These are phyloP conservation scores for Diaporthe velutina DNA, from an alignment of 2,329 filamentous ascomycete species.

Conservation along the genomic window DNA sequence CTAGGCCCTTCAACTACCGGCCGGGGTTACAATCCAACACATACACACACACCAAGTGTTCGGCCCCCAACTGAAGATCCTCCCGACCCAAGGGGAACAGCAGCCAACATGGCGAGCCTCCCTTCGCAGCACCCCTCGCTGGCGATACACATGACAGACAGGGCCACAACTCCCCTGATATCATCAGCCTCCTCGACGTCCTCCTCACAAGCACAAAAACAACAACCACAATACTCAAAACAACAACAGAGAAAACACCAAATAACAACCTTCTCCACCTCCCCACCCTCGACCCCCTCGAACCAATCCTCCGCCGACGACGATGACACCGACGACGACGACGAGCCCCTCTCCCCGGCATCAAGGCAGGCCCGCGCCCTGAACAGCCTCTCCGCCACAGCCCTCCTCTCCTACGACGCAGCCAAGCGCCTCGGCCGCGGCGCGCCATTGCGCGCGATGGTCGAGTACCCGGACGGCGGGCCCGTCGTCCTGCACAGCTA, in stretches of 20 bases:
- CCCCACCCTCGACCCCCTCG: conserved; percentile 20
- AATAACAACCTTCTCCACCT: conserved; percentile 33
- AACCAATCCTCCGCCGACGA: conserved; percentile 20
- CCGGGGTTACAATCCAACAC: not conserved
- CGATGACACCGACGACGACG: conserved; percentile 21
- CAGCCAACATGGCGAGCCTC: conserved; percentile 53
- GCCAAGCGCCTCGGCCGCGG: conserved; percentile 67
- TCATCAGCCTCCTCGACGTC: conserved; percentile 56
- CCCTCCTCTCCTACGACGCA: conserved; percentile 66
- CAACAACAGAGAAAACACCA: not conserved
- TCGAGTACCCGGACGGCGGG: conserved; percentile 64
- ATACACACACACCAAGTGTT: conserved; percentile 31
- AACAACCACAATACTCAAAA: conserved; percentile 37
- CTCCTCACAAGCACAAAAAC: conserved; percentile 46
- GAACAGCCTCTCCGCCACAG: conserved; percentile 63
- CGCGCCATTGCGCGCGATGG: conserved; percentile 67
- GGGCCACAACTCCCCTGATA: conserved; percentile 68
- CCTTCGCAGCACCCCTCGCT: conserved; percentile 65
- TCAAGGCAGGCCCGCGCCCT: conserved; percentile 57
- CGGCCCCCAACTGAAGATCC: not conserved
- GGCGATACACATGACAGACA: conserved; percentile 69
- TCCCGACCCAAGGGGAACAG: not conserved
- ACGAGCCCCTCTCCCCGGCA: conserved; percentile 35
- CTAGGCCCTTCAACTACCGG: not conserved
- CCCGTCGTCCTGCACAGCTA: conserved; percentile 52